Conservation (phyloP, 1,284 basidiomycete genomes). For the Boletellus deceptivus region DNA sequence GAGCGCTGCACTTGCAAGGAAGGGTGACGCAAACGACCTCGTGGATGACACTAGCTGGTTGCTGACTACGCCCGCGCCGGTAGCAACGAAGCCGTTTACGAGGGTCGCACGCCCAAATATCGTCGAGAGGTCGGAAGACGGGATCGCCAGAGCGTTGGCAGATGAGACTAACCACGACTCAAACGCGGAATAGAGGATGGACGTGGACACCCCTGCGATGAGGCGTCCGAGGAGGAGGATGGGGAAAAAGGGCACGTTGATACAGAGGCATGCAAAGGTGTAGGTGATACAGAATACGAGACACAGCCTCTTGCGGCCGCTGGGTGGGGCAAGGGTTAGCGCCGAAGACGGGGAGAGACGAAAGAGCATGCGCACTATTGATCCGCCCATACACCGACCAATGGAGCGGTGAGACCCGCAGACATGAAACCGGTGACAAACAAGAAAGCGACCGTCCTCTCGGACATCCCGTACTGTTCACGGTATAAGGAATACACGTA, state of each 20-base stretch:
- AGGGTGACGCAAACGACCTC: slow-evolving; percentile 56
- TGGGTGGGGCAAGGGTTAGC: slow-evolving; percentile 5
- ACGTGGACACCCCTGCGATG: slow-evolving; percentile 67
- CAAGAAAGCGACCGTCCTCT: slow-evolving; percentile 61
- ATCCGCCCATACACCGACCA: slow-evolving; percentile 75
- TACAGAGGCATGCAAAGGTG: slow-evolving; percentile 53
- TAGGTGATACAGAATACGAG: slow-evolving; percentile 68
- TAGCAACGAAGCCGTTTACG: slow-evolving; percentile 69
- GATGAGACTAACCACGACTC: slow-evolving; percentile 74
- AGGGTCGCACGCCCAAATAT: slow-evolving; percentile 72
- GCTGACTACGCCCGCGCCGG: slow-evolving; percentile 60
- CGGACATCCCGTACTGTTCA: slow-evolving; percentile 64
- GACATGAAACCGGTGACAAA: slow-evolving; percentile 74
- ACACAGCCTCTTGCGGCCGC: slow-evolving; percentile 66
- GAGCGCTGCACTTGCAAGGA: slow-evolving; percentile 57
- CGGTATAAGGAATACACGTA: slow-evolving; percentile 72
- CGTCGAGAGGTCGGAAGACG: slow-evolving; percentile 57
- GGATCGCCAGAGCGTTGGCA: slow-evolving; percentile 48
- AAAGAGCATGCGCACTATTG: slow-evolving; percentile 54
- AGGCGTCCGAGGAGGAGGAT: slow-evolving; percentile 60
- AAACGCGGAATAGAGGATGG: slow-evolving; percentile 72
- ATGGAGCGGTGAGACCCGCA: slow-evolving; percentile 63
- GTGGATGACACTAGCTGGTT: slow-evolving; percentile 55
- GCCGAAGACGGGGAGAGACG: neutral
- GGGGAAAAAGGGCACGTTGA: slow-evolving; percentile 54